phyloP scores from a whole-genome alignment of 2,329 filamentous ascomycete species.

The Cladorrhinum sp. region DNA sequence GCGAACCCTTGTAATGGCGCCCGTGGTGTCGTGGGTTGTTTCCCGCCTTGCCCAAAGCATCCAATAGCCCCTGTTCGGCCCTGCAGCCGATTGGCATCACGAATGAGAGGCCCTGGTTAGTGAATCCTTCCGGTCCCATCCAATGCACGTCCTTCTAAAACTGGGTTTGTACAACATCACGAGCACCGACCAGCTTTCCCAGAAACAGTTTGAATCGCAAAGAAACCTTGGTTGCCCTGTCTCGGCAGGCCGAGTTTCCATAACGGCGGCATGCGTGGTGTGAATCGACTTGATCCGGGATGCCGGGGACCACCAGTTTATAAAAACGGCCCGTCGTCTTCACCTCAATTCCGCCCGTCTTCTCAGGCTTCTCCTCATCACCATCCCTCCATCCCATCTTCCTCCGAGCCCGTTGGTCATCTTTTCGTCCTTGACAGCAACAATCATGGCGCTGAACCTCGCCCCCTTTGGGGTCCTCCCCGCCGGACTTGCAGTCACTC shows the following conservation, averaged over 20 bases:
- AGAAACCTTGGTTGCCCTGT: too few relatives aligned
- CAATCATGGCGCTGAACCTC: not conserved
- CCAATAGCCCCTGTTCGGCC: not conserved
- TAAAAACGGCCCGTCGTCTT: too few relatives aligned
- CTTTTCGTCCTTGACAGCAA: not conserved
- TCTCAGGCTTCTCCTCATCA: too few relatives aligned
- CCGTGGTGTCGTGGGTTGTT: not conserved
- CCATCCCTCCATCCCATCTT: not conserved
- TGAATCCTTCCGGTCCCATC: not conserved
- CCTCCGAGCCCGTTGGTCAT: not conserved
- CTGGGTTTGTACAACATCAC: not conserved
- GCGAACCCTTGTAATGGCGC: not conserved
- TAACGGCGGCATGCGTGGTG: too few relatives aligned
- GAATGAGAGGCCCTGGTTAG: not conserved
- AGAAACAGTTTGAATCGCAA: too few relatives aligned
- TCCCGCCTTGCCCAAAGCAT: not conserved
- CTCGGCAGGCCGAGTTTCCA: too few relatives aligned
- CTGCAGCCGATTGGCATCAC: not conserved
- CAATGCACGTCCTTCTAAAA: not conserved
- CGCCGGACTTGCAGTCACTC: not conserved
- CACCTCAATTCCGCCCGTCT: too few relatives aligned
- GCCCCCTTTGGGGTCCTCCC: slow-evolving; percentile 5
- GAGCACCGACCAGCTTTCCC: not conserved
- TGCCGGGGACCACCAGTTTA: too few relatives aligned
- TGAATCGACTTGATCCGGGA: too few relatives aligned